Conservation (phyloP, 1,284 basidiomycete species). For the Phellinidium pouzarii region DNA sequence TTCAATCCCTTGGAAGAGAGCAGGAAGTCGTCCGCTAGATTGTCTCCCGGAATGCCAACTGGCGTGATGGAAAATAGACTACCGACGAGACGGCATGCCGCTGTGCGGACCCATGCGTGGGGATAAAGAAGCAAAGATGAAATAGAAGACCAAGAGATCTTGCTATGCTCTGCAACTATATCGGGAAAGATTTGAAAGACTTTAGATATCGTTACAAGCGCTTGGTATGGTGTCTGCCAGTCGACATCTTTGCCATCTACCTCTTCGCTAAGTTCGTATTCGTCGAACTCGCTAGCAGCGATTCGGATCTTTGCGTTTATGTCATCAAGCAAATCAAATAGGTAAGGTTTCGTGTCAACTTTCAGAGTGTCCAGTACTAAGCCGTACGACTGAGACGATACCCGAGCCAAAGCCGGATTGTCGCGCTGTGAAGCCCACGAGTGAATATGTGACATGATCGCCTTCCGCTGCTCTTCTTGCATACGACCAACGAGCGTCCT, state of each 20-base stretch:
- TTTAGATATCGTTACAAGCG: conserved; percentile 62
- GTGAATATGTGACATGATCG: conserved; percentile 68
- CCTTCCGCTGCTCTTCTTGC: conserved; percentile 51
- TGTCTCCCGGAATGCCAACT: conserved; percentile 30
- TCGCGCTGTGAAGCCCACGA: conserved; percentile 71
- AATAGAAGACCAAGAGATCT: conserved; percentile 60
- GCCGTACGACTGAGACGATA: conserved; percentile 79
- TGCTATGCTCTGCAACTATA: conserved; percentile 33
- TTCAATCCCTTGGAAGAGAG: conserved; percentile 53
- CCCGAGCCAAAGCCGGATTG: conserved; percentile 57
- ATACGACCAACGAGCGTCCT: conserved; percentile 69
- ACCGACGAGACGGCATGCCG: conserved; percentile 75
- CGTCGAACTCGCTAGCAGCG: conserved; percentile 37
- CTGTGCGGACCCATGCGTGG: conserved; percentile 90
- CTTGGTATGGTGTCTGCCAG: conserved; percentile 85
- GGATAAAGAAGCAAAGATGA: conserved; percentile 76
- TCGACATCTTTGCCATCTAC: conserved; percentile 45
- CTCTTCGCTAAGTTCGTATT: conserved; percentile 25
- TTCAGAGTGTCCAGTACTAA: conserved; percentile 67
- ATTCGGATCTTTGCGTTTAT: conserved; percentile 44
- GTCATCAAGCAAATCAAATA: conserved; percentile 54
- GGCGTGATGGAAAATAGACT: conserved; percentile 55
- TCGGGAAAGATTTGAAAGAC: conserved; percentile 54
- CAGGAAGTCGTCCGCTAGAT: conserved; percentile 37
- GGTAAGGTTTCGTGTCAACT: conserved; percentile 40